Base-by-base conservation (phyloP, 1,284 basidiomycete species). In the Chalciporus sp. region DNA sequence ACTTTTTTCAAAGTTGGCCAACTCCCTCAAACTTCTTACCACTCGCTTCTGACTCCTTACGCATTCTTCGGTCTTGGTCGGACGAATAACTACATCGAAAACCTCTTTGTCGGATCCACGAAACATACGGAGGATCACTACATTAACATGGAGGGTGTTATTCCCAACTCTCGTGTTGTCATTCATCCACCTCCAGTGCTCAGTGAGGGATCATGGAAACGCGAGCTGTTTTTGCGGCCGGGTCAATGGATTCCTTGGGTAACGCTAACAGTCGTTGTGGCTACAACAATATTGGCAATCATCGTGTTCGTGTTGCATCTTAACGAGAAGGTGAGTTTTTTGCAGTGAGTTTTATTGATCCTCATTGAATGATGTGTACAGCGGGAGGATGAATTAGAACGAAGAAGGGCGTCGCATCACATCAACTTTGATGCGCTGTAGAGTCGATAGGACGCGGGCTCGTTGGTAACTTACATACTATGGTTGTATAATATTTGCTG, bases 21-120 rank as follows among this genome's bases (percentile, higher is more conserved):
- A 72, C 83, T 98, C 5, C 88, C 96, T 2, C 95, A 97, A 69
- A 93, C 93, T 1, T 84, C 88, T 0, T 98, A 98, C 67, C 90
- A 96, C 47, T 79, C 95, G 9, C 82, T 99, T 10, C 82, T 88
- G 47, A 90, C 93, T 1, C 96, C 97, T 0, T 98, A 98, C 67
- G 85, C 93, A 3, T 98, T 95, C 80, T 94, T 99, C 67, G 97
- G 97, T 1, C 85, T 99, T 2, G 97, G 97, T 0, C 84, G 97
- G 42, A 99, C 96, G n/a, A 99, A 99, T 75, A 99, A 99, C 72
- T 99, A 99, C 74, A 94, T 99, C 65, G 97, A 99, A 78, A 95
- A 95, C 68, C 80, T 97, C 4, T 94, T 95, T 67, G 90, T 96
- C 9, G 95, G 95, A 12, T 88, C 92, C 2, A 95, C 94, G 4